A percentile compares a stretch with the other conserved stretches of the same genome.
phyloP scores from a whole-genome alignment of 352 stramenopile genomes.

The Pythium periplocum region DNA sequence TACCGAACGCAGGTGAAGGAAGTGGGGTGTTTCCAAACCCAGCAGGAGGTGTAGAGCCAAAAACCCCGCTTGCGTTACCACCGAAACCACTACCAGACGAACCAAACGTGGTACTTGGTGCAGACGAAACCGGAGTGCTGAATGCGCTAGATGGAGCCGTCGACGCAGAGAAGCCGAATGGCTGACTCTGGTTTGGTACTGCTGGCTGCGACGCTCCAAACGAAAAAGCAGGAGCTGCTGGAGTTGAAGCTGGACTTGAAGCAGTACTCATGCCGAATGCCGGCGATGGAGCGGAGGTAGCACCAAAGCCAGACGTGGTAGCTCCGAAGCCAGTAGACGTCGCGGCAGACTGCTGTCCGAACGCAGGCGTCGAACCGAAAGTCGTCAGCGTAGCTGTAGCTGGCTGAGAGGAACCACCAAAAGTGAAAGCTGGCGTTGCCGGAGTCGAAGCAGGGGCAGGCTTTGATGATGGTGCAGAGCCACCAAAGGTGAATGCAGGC shows the following conservation, averaged over 20 bases:
- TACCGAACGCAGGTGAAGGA: conserved; percentile 7
- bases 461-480: not conserved
- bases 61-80: too few species aligned
- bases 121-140: too few species aligned
- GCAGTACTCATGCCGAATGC: conserved; percentile 33
- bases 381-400: conserved; percentile 12
- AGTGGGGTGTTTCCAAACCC: too few species aligned
- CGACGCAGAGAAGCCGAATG: too few species aligned
- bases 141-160: too few species aligned
- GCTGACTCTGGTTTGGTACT: conserved; percentile 17
- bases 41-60: too few species aligned
- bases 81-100: too few species aligned
- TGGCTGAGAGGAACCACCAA: conserved; percentile 11
- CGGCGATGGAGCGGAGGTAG: conserved; percentile 23
- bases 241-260: conserved; percentile 22
- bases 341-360: not conserved
- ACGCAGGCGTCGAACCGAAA: conserved; percentile 29
- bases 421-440: conserved; percentile 20
- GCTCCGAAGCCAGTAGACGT: conserved; percentile 14
- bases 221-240: conserved; percentile 21
- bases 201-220: conserved; percentile 17
- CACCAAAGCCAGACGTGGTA: conserved; percentile 25
- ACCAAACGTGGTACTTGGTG: too few species aligned
- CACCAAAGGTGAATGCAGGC: conserved; percentile 24
- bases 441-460: not conserved